Evolutionary conservation across 148 eudicot species (phyloP), one percentile per base, ranked within the genome.

Genomic region (Camellia lanceoleosa): DNA sequence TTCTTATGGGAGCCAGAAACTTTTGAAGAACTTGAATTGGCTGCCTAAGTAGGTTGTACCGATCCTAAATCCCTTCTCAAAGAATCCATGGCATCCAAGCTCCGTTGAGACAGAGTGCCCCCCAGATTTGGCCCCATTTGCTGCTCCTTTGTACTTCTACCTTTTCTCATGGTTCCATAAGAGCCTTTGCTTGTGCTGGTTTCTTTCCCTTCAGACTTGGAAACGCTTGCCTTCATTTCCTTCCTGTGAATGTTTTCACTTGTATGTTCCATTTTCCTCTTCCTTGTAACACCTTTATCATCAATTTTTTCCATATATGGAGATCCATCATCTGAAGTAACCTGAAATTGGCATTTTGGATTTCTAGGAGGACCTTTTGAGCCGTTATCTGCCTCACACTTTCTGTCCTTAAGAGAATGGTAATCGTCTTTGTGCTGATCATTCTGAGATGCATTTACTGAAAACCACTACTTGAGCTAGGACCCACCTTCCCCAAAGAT

Each of bases 1-100:
- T 76, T 88, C 84, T 83, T 89, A 77, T 75, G 88, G 80, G 98
- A 93, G 43, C 89, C 94, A 65, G 98, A 93, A 82, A 91, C 92
- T 82, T 93, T 96, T 1, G 99, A 96, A 79, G 99, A 93, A 87
- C 99, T 96, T 71, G 99, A 96, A 79, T 93, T 90, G 62, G 98
- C 89, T 60, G 97, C 94, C 84, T 85, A 83, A 78, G 85, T 81
- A 81, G 89, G 91, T 68, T 83, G 87, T 56, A 68, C 80, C 47
- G 85, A 20, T 63, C 74, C 82, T 62, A 85, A 78, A 71, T 90
- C 87, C 83, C 85, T 87, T 80, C 74, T 89, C 79, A 83, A 56
- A 81, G 88, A 75, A 80, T 84, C 89, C 18, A 51, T 44, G 58
- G 74, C 70, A 72, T 84, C 87, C 80, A 87, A 69, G 58, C 79